Evolutionary conservation across 805 yeast species (phyloP).

Genomic region (Tetrapisispora phaffii): DNA sequence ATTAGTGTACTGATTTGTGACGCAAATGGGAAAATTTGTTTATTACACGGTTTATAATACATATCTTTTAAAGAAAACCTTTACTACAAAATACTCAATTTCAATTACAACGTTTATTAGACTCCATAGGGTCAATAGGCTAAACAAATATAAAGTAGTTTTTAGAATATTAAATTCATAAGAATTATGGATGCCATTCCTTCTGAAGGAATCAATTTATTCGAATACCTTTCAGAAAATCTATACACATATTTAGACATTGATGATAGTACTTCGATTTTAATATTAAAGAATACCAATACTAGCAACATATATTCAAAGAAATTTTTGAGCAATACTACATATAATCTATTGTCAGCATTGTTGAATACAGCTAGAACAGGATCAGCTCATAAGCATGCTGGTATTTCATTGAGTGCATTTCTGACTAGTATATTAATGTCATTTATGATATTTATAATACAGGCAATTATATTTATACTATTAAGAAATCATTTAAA

Average conservation of each 20-base stretch:
- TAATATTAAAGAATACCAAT: constrained; percentile 8
- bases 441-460: constrained; percentile 42
- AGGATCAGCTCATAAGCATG: constrained; percentile 48
- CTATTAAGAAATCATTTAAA: constrained; percentile 30
- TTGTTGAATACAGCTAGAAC: constrained; percentile 46
- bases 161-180: too few species aligned
- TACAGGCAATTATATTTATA: constrained; percentile 41
- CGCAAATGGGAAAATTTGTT: too few species aligned
- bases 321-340: constrained; percentile 9
- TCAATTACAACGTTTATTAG: too few species aligned
- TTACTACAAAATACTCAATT: too few species aligned
- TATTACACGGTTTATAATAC: too few species aligned
- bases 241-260: constrained; percentile 11
- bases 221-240: constrained; percentile 6
- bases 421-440: constrained; percentile 47
- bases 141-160: too few species aligned
- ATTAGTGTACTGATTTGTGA: too few species aligned
- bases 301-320: constrained; percentile 3
- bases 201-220: neutral
- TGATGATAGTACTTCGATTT: constrained; percentile 11
- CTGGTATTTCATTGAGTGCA: constrained; percentile 48
- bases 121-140: too few species aligned
- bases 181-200: neutral
- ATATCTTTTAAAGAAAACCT: too few species aligned
- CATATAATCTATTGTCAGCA: constrained; percentile 10